phyloP scores from a whole-genome alignment of 2,329 filamentous ascomycete species.

The Rutstroemia sp. region DNA sequence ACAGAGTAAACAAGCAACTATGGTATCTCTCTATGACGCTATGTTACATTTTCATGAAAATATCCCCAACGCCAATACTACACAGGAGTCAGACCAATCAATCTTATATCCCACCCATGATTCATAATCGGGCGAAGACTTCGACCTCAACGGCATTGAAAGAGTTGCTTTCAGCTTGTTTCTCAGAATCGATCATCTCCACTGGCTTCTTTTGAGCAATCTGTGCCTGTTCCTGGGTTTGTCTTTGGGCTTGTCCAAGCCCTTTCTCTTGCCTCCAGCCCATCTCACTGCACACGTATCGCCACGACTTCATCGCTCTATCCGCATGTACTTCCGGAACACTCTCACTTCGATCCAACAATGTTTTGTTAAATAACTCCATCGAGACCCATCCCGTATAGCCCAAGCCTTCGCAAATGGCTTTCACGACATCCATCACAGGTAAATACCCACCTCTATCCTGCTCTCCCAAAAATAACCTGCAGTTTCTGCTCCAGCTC shows the following conservation, averaged over 20 bases:
- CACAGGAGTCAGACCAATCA: too few species aligned
- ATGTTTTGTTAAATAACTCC: slow-evolving; percentile 43
- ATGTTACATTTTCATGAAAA: not conserved
- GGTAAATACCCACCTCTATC: slow-evolving; percentile 55
- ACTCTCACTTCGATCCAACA: slow-evolving; percentile 33
- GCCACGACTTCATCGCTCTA: slow-evolving; percentile 44
- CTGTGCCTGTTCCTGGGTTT: too few species aligned
- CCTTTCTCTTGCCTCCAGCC: not conserved
- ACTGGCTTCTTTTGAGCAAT: not conserved
- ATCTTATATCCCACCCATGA: not conserved
- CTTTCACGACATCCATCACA: slow-evolving; percentile 42
- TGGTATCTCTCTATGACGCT: too few species aligned
- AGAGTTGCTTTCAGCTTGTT: too few species aligned
- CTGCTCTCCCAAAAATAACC: slow-evolving; percentile 44
- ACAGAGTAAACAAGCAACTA: too few species aligned
- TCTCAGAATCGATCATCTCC: too few species aligned
- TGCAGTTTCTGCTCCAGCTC: slow-evolving; percentile 72
- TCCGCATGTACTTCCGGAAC: slow-evolving; percentile 45
- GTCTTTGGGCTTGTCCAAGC: not conserved
- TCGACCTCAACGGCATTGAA: not conserved
- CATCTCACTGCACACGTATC: slow-evolving; percentile 1
- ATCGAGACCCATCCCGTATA: slow-evolving; percentile 52
- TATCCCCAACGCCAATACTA: not conserved
- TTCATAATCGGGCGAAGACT: slow-evolving; percentile 1
- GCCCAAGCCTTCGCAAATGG: slow-evolving; percentile 46